Base-by-base conservation (phyloP, 331 rosid species). In the Saraca asoca region DNA sequence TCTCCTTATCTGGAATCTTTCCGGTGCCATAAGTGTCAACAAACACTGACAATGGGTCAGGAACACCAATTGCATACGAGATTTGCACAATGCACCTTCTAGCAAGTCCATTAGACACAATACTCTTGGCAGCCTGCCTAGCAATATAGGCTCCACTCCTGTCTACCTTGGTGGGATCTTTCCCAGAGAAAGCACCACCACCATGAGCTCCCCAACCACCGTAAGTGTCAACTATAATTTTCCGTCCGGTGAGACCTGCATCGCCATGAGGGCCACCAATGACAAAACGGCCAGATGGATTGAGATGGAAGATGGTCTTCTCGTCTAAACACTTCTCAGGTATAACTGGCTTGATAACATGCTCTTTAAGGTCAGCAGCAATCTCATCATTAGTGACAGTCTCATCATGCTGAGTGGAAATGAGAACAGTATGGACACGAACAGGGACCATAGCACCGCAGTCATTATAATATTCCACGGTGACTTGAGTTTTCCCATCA, bases 181-280 rank as follows among this genome's bases (percentile, higher is more conserved):
- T 77, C 54, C 77, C 78, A 5, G 81, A 77, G 59, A 77, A 77
- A 31, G 81, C 81, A 34, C 77, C 81, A 5, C 81, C 81, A 41
- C 81, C 81, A 54, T 77, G 81, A 7, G 81, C 81, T 50, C 81
- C 81, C 81, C 81, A 77, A 42, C 81, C 81, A 58, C 81, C 81
- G 37, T 74, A 74, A 13, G 82, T 78, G 62, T 78, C 82, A 9
- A 78, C 31, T 19, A 78, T 79, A 64, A 79, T 79, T 44, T 78
- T 78, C 20, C 79, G 79, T 8, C 83, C 79, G 0, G 79, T 73
- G 8, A 78, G 75, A 35, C 83, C 79, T 0, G 79, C 83, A 57
- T 78, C 83, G 0, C 83, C 83, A 9, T 79, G 83, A 51, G 83
- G 83, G 2, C 79, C 83, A n/a, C 83, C 83, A 18, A 78, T 78